Evolutionary conservation across 2,329 filamentous ascomycete species (phyloP), one percentile per base, ranked within the genome.

Genomic region (Gliomastix tumulicola): DNA sequence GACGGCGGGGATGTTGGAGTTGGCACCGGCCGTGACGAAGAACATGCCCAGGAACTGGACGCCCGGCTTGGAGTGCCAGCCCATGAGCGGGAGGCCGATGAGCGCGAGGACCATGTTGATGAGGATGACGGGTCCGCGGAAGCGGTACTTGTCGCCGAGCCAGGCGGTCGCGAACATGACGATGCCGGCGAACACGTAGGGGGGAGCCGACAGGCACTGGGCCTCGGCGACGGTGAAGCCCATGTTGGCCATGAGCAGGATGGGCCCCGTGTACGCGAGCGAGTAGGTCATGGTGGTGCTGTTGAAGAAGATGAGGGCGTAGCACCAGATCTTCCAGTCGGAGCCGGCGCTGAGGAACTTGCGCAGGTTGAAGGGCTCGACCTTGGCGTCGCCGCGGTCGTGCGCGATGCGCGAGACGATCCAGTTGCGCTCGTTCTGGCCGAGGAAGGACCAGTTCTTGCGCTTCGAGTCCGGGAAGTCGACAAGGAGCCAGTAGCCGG

Each of bases 21-120:
- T 88, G 44, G 81, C 79, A 7, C 84, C 86, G 1, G 83, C 82
- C 0, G 83, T 82, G n/a, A 78, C 72, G 33, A 89, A 62, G 62
- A 89, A 89, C 39, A 87, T 72, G 37, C 84, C 84, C 43, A 86
- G 79, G 58, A 87, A 88, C 31, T 82, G 74, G 9, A 79, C 74
- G 3, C 55, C 67, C 4, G 74, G 48, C 44, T 59, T 69, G 18
- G 59, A 51, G 31, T 74, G 68, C 64, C 80, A 89, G 22, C 83
- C 84, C 65, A 88, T 80, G 51, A 89, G 76, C 19, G 80, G 74
- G 6, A 88, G 62, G 3, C 84, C 85, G 38, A 87, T 71, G 34
- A 88, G 60, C 51, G 71, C 74, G 20, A 87, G 60, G 3, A 82
- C 19, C 59, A 76, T 73, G 63, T 88, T 87, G 59, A 72, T 67